A percentile compares a stretch with the other conserved stretches of the same genome.
These are phyloP conservation scores for Leavenworthia alabamica DNA, from an alignment of 345 rosid species.

Conservation along the genomic window DNA sequence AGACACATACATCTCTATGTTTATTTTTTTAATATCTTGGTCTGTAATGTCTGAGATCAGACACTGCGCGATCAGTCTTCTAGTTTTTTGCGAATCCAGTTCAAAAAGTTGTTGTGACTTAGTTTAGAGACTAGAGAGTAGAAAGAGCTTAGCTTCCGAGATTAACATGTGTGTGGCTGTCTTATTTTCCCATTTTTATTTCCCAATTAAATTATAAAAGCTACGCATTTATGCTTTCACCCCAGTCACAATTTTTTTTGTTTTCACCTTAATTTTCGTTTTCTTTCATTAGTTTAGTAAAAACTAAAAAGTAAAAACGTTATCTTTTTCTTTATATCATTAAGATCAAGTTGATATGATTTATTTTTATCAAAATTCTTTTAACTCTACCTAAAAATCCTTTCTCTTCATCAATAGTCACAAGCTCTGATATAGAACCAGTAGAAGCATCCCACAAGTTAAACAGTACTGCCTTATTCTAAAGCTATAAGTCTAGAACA, in stretches of 20 bases:
- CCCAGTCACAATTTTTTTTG: background rate
- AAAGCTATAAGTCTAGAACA: too few species aligned
- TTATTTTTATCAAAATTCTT: background rate
- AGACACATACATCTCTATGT: conserved; percentile 23
- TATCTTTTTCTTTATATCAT: background rate
- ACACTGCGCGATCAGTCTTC: conserved; percentile 21
- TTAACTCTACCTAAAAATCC: background rate
- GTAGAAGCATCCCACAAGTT: too few species aligned
- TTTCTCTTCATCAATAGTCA: too few species aligned
- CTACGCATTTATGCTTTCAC: background rate
- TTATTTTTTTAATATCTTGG: background rate
- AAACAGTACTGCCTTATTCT: too few species aligned
- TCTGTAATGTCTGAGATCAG: conserved; percentile 18
- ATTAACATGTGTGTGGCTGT: conserved; percentile 29
- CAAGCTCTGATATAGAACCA: too few species aligned
- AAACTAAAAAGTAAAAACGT: background rate
- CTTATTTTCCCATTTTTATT: conserved; percentile 5
- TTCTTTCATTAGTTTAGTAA: background rate
- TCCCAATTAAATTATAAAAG: background rate
- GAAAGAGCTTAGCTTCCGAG: conserved; percentile 3
- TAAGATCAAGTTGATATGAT: background rate
- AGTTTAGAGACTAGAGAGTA: too few species aligned
- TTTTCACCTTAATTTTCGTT: too few species aligned
- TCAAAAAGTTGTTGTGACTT: conserved; percentile 7
- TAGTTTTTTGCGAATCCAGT: conserved; percentile 2